phyloP scores from a whole-genome alignment of 2,329 filamentous ascomycete genomes.

The Aspergillus pseudoterreus region DNA sequence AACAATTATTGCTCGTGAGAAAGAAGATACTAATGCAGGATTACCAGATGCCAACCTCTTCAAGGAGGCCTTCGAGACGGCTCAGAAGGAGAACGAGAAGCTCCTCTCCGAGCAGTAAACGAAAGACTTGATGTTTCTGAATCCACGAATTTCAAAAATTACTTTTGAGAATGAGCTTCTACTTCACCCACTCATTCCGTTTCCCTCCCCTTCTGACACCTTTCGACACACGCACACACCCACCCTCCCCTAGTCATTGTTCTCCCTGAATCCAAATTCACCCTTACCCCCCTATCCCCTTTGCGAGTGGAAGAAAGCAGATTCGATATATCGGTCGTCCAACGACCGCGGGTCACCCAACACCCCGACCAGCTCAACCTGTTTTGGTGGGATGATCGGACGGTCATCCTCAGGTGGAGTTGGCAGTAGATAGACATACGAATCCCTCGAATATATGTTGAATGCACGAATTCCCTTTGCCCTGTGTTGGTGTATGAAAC shows the following conservation, averaged over 20 bases:
- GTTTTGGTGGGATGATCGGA: not conserved
- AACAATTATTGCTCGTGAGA: too few relatives aligned
- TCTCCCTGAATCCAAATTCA: slow-evolving; percentile 1
- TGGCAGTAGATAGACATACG: slow-evolving; percentile 33
- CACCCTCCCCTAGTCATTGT: slow-evolving; percentile 8
- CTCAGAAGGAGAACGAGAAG: slow-evolving; percentile 91
- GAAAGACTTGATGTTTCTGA: not conserved
- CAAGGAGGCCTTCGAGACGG: slow-evolving; percentile 96
- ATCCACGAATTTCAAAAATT: not conserved
- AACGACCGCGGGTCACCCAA: slow-evolving; percentile 14
- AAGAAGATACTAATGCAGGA: not conserved
- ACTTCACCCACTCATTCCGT: not conserved
- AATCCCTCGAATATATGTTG: slow-evolving; percentile 30
- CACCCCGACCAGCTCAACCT: not conserved
- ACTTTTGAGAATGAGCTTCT: not conserved
- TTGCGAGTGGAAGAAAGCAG: slow-evolving; percentile 23
- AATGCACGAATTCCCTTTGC: slow-evolving; percentile 9
- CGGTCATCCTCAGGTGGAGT: slow-evolving; percentile 10
- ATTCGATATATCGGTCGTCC: slow-evolving; percentile 19
- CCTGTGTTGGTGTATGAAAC: not conserved
- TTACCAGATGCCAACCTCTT: slow-evolving; percentile 83
- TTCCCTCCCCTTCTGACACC: not conserved
- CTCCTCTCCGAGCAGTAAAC: slow-evolving; percentile 62
- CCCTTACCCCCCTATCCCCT: slow-evolving; percentile 5
- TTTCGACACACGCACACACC: not conserved